Base-by-base conservation (phyloP, 1,284 basidiomycete species). In the Austroboletus novae-zelandiae region DNA sequence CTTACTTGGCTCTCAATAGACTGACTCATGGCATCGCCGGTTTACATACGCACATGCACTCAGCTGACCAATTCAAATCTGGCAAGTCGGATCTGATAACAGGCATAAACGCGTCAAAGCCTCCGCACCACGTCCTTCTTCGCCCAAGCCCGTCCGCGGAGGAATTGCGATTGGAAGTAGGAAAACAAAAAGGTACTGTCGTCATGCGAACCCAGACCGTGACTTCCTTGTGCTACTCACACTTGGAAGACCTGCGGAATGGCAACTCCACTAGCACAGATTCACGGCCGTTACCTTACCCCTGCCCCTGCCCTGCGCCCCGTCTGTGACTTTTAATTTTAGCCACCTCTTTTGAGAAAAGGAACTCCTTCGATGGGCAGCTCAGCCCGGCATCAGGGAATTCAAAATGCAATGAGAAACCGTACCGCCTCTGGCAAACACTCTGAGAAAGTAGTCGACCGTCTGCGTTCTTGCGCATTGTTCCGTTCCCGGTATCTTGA, bases 41-140 rank as follows among this genome's bases (percentile, higher is more conserved):
- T 48, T 32, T 37, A 42, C 29, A 4, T 30, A 40, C 27, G 27
- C n/a, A 8, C 9, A 6, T 18, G 1, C 17, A n/a, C 39, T 37
- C 48, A 47, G 44, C 46, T 61, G 59, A 59, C 15, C 9, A 7
- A 10, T 34, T 31, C 20, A 20, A 50, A 61, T 61, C 49, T 51
- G 23, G 30, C 23, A 37, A 17, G 40, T 57, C 56, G 56, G 59
- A 60, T 60, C 61, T 59, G 32, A 43, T 25, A 40, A 40, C n/a
- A 11, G 29, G 5, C 36, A 40, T 11, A 18, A 44, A 52, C 4
- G 23, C 35, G 18, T 5, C 47, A 50, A 48, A 46, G 32, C 27
- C 11, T 18, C 40, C 51, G 43, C 36, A 15, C 15, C 17, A 17
- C 34, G 10, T 35, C 27, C 20, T 9, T 45, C 20, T 9, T 45